Conservation (phyloP, 257 asterid genomes). For the Linaria vulgaris region DNA sequence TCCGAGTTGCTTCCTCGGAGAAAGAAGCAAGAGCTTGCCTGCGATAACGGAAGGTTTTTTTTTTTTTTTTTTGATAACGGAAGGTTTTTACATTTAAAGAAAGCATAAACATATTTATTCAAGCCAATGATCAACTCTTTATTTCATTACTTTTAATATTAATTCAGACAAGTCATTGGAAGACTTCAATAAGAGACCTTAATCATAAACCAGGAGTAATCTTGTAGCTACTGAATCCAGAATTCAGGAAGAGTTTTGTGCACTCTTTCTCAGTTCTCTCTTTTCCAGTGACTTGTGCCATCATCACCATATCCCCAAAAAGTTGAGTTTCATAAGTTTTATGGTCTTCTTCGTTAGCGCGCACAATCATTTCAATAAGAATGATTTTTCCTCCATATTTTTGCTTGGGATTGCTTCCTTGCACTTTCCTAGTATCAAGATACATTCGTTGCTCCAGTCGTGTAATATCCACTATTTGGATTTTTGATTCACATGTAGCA, state of each 20-base stretch:
- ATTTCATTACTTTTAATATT: too few species aligned
- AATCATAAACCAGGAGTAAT: conserved; percentile 4
- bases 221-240: conserved; percentile 12
- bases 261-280: conserved; percentile 21
- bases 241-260: neutral
- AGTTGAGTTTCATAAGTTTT: neutral
- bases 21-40: too few species aligned
- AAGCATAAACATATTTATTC: too few species aligned
- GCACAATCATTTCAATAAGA: neutral
- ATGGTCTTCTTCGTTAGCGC: neutral
- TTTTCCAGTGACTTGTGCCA: neutral
- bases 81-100: too few species aligned
- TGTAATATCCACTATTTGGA: conserved; percentile 18
- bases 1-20: too few species aligned
- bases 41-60: too few species aligned
- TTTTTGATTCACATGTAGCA: neutral
- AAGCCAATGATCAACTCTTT: too few species aligned
- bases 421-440: conserved; percentile 19
- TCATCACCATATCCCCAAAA: neutral
- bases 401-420: conserved; percentile 19
- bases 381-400: conserved; percentile 23
- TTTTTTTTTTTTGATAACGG: too few species aligned
- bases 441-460: conserved; percentile 12
- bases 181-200: conserved; percentile 6
- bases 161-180: neutral